These are phyloP conservation scores for Rhizoctonia solani DNA, from an alignment of 1,284 basidiomycete genomes.

Conservation along the genomic window DNA sequence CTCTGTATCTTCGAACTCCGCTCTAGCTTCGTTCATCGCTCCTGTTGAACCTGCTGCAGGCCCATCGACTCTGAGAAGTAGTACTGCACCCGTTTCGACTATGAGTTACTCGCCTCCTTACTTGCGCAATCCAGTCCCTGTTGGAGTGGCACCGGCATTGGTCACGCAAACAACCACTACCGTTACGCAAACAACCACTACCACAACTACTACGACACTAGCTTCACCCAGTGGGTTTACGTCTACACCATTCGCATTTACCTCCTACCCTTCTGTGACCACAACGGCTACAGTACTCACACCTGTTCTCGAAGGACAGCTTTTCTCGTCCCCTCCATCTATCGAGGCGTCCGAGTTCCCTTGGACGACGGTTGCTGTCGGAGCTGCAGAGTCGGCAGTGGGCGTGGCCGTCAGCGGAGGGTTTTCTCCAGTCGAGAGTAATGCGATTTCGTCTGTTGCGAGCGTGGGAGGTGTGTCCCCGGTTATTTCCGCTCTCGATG, in stretches of 20 bases:
- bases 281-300: neutral
- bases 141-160: neutral
- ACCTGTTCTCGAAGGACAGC: slow-evolving; percentile 14
- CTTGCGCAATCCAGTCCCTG: neutral
- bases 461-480: slow-evolving; percentile 17
- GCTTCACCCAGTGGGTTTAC: neutral
- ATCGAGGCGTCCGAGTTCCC: slow-evolving; percentile 7
- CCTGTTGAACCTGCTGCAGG: neutral
- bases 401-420: slow-evolving; percentile 19
- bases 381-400: neutral
- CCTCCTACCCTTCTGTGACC: neutral
- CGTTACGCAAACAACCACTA: neutral
- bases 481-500: too few relatives aligned
- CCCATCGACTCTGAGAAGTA: neutral
- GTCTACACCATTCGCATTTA: slow-evolving; percentile 1
- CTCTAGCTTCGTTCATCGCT: neutral
- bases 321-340: slow-evolving; percentile 5
- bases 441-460: slow-evolving; percentile 1
- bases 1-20: neutral
- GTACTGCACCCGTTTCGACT: neutral
- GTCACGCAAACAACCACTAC: slow-evolving; percentile 8
- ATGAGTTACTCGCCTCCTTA: neutral
- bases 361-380: neutral
- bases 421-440: neutral
- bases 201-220: slow-evolving; percentile 1